These are phyloP conservation scores for Penicillium arizonense DNA, from an alignment of 495 filamentous ascomycete species.

Conservation along the genomic window DNA sequence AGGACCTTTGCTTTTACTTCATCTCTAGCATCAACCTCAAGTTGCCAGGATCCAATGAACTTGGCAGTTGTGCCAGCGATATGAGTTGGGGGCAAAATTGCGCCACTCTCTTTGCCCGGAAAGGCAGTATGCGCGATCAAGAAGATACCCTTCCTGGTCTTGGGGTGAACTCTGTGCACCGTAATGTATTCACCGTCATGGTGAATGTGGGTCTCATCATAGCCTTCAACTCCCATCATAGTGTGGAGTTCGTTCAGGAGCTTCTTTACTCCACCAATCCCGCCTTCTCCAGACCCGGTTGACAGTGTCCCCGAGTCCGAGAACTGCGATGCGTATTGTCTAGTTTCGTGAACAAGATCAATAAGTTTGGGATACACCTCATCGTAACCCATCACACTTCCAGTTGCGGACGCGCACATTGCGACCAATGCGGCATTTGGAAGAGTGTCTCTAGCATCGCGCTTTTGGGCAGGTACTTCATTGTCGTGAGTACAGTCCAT, in stretches of 20 bases:
- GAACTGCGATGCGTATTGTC: conserved; percentile 72
- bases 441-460: conserved; percentile 89
- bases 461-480: conserved; percentile 91
- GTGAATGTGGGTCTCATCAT: conserved; percentile 93
- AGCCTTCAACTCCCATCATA: conserved; percentile 89
- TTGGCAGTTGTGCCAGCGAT: conserved; percentile 73
- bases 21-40: conserved; percentile 74
- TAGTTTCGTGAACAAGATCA: conserved; percentile 84
- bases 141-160: conserved; percentile 88
- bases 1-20: conserved; percentile 61
- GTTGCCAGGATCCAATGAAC: conserved; percentile 80
- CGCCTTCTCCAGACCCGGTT: conserved; percentile 63
- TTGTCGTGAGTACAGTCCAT: conserved; percentile 99
- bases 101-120: conserved; percentile 79
- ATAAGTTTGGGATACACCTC: conserved; percentile 92
- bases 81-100: conserved; percentile 69
- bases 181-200: conserved; percentile 96
- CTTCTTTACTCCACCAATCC: conserved; percentile 87
- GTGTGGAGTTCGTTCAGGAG: conserved; percentile 90
- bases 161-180: conserved; percentile 90
- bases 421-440: conserved; percentile 93
- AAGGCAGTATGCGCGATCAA: conserved; percentile 93
- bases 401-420: conserved; percentile 92
- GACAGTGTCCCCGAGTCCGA: conserved; percentile 57
- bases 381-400: conserved; percentile 98